Evolutionary conservation across 176 grass and related monocot genomes (phyloP).

Genomic region (Oryza longistaminata): DNA sequence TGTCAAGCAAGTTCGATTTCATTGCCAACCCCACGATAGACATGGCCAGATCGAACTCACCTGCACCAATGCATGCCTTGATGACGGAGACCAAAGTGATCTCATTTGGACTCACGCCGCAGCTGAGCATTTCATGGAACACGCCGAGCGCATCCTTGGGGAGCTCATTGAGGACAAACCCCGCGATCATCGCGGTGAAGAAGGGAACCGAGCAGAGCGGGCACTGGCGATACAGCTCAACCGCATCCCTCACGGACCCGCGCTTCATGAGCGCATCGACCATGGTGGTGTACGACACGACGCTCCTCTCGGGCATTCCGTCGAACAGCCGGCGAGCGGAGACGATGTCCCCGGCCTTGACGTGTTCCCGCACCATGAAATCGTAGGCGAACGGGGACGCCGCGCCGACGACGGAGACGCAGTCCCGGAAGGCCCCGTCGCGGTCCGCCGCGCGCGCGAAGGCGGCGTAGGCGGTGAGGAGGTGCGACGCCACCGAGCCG

Average conservation of each 20-base stretch:
- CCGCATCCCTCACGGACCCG: constrained; percentile 47
- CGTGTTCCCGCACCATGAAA: constrained; percentile 43
- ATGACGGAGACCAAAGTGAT: constrained; percentile 65
- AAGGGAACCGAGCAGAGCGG: constrained; percentile 47
- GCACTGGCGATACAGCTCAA: constrained; percentile 44
- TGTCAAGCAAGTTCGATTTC: constrained; percentile 62
- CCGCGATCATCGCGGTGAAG: constrained; percentile 55
- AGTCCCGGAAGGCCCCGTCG: constrained; percentile 34
- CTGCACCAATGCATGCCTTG: constrained; percentile 56
- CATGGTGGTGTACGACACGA: constrained; percentile 63
- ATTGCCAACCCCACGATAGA: constrained; percentile 52
- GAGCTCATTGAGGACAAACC: constrained; percentile 66
- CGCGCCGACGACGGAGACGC: background rate
- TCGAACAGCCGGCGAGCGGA: constrained; percentile 57
- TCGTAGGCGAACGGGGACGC: constrained; percentile 49
- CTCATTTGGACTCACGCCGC: constrained; percentile 52
- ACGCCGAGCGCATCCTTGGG: constrained; percentile 37
- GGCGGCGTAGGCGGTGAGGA: constrained; percentile 56
- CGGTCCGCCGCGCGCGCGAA: constrained; percentile 38
- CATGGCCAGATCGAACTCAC: constrained; percentile 56
- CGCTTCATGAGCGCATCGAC: constrained; percentile 72
- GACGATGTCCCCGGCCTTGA: constrained; percentile 46
- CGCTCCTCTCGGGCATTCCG: constrained; percentile 61
- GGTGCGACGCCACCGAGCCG: constrained; percentile 57
- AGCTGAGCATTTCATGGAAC: constrained; percentile 52